Base-by-base conservation (phyloP, 305 asterid genomes). In the Andrographis paniculata region DNA sequence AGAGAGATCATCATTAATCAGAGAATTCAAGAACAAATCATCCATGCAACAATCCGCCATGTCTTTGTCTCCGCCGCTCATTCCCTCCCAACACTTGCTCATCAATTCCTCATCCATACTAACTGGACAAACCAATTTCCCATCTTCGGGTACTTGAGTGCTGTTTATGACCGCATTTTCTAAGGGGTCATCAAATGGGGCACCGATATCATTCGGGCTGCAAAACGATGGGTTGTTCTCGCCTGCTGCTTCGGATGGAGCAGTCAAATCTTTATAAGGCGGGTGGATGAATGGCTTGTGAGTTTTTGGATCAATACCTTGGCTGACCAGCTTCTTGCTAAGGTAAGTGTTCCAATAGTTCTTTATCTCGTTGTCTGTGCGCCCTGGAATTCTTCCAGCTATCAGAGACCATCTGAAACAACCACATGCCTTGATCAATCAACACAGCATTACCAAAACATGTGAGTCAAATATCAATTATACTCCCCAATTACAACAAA, bases 371-470 rank as follows among this genome's bases (percentile, higher is more conserved):
- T 79, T 79, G 48, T 83, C 87, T 0, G 94, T 79, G 1, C 94
- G 63, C 7, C 94, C 84, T 0, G 89, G 94, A 44, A 82, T 79
- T 57, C 89, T 74, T 47, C 94, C 91, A 0, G 94, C 91, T 70
- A 83, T 83, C 58, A 79, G 46, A 1, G 87, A 83, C 94, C 89
- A 83, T 59, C 94, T 79, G 24, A 28, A 42, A 20, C 42, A 9
- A 16, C 41, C 30, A 4, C 20, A 52, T 15, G 17, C 16, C 7
- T 13, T 37, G 1, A 4, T 1, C 4, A 37, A 37, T 3, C 14
- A 7, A 37, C 1, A 37, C 6, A 14, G 0, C 12, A 33, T 2
- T 7, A 7, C n/a, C 14, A 33, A 5, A 33, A 33, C 0, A 9
- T n/a, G 4, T 10, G n/a, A n/a, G n/a, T n/a, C n/a, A n/a, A n/a